Conservation (phyloP, 345 rosid genomes). For the Euphorbia pulcherrima region DNA sequence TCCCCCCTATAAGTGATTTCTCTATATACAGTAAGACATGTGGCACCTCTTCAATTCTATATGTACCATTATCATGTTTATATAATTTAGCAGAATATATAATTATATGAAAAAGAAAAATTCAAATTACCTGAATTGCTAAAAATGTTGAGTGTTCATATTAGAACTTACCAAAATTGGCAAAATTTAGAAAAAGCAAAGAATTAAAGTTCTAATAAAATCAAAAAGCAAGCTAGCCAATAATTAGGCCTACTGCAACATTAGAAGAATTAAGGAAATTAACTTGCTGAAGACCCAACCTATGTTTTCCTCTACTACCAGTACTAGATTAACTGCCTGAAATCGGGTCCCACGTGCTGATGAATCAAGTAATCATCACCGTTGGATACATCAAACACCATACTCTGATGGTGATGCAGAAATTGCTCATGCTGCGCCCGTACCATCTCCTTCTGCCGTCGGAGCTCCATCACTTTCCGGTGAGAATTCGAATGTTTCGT, state of each 20-base stretch:
- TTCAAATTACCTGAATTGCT: slow-evolving; percentile 16
- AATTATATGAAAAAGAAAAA: too few species aligned
- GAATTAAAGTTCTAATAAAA: slow-evolving; percentile 22
- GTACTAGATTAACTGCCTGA: slow-evolving; percentile 62
- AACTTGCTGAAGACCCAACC: slow-evolving; percentile 21
- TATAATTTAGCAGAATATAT: background rate
- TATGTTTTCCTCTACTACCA: slow-evolving; percentile 25
- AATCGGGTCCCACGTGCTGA: slow-evolving; percentile 78
- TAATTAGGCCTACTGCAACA: slow-evolving; percentile 24
- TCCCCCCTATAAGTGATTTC: background rate
- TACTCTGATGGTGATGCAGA: slow-evolving; percentile 48
- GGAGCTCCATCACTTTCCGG: slow-evolving; percentile 60
- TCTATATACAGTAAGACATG: too few species aligned
- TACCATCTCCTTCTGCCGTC: slow-evolving; percentile 30
- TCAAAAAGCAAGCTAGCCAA: slow-evolving; percentile 15
- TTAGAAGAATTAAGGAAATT: slow-evolving; percentile 22
- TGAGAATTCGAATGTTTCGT: slow-evolving; percentile 74
- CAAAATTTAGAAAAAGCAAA: background rate
- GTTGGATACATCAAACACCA: slow-evolving; percentile 63
- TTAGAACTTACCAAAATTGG: slow-evolving; percentile 16
- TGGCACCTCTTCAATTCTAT: too few species aligned
- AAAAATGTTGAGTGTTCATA: slow-evolving; percentile 25
- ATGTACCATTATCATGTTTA: background rate
- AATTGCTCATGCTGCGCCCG: slow-evolving; percentile 18
- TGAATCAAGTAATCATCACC: slow-evolving; percentile 84